Conservation (phyloP, 345 rosid species). For the Streptanthus diversifolius region DNA sequence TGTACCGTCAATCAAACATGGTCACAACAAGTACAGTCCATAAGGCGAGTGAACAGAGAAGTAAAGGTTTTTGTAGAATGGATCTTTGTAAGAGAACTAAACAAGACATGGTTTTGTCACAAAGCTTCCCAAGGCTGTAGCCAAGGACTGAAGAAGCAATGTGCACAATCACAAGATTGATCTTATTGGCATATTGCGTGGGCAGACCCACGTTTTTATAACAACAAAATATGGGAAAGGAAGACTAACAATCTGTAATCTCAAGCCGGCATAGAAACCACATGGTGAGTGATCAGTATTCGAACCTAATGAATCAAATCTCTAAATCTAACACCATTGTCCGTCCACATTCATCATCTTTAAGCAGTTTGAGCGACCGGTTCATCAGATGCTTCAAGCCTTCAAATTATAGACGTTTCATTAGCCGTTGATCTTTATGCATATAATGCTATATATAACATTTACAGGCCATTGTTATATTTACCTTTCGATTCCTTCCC, state of each 20-base stretch:
- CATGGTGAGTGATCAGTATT: not conserved
- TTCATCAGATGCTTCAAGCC: constrained; percentile 33
- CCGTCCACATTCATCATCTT: constrained; percentile 11
- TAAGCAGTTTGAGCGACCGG: constrained; percentile 33
- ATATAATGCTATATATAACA: not conserved
- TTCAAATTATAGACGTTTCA: not conserved
- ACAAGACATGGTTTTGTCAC: not conserved
- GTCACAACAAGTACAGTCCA: not conserved
- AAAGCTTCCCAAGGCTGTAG: not conserved
- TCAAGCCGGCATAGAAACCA: not conserved
- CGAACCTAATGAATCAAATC: not conserved
- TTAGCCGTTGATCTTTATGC: not conserved
- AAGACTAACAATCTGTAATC: not conserved
- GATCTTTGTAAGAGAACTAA: not conserved
- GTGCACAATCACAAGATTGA: constrained; percentile 7
- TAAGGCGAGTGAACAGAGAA: not conserved
- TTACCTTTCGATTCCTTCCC: constrained; percentile 94
- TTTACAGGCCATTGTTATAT: not conserved
- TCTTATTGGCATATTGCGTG: constrained; percentile 20
- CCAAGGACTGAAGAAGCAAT: not conserved
- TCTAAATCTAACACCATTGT: not conserved
- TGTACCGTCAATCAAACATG: not conserved
- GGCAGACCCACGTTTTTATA: not conserved
- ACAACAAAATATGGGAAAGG: not conserved
- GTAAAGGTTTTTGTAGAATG: not conserved